These are phyloP conservation scores for Kodamaea arcana DNA, from an alignment of 1,139 yeast species.

Conservation along the genomic window DNA sequence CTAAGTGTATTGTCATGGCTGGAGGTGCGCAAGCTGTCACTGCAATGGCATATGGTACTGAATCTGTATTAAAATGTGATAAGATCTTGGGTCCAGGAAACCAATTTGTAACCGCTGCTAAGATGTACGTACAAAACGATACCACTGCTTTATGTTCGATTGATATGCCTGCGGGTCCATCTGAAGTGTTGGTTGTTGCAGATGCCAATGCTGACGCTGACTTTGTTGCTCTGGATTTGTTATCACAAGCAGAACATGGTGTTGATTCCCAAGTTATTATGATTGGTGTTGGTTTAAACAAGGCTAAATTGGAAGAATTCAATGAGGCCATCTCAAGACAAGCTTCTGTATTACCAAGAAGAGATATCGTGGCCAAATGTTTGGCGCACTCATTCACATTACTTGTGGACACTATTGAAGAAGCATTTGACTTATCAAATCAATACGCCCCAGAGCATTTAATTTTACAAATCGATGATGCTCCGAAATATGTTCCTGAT, in stretches of 20 bases:
- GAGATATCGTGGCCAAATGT: conserved; percentile 86
- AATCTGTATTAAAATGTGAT: conserved; percentile 86
- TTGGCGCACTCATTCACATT: conserved; percentile 87
- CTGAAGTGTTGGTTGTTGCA: conserved; percentile 92
- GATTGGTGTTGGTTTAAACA: conserved; percentile 71
- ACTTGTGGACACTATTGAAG: conserved; percentile 59
- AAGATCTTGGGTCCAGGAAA: conserved; percentile 98
- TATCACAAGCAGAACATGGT: conserved; percentile 99
- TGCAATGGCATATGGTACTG: conserved; percentile 98
- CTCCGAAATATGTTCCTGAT: conserved; percentile 62
- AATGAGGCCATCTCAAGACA: conserved; percentile 81
- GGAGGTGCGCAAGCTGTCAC: conserved; percentile 99
- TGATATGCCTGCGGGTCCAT: conserved; percentile 99
- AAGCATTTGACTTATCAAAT: conserved; percentile 82
- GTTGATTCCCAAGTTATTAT: conserved; percentile 94
- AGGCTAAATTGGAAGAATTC: conserved; percentile 57
- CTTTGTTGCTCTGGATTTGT: conserved; percentile 89
- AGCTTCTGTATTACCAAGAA: conserved; percentile 85
- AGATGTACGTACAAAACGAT: conserved; percentile 95
- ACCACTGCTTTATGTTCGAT: conserved; percentile 92
- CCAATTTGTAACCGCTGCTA: conserved; percentile 98
- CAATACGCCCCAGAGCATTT: conserved; percentile 96
- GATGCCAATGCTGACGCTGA: conserved; percentile 86
- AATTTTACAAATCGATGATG: conserved; percentile 82
- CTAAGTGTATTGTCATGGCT: conserved; percentile 82